Evolutionary conservation across 768 basidiomycete genomes (phyloP).

Genomic region (Amanita molliuscula): DNA sequence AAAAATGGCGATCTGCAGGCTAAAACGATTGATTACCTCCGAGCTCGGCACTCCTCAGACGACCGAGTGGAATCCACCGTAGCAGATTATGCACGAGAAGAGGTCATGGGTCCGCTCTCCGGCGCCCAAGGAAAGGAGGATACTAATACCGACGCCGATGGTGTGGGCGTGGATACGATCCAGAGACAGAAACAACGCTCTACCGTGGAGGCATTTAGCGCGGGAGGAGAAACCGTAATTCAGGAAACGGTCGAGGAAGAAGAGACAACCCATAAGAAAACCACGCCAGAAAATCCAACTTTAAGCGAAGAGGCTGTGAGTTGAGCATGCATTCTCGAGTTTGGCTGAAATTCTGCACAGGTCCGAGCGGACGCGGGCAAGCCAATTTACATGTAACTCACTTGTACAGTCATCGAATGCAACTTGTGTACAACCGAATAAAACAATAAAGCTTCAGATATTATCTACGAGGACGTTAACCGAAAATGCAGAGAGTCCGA

Average conservation of each 20-base stretch:
- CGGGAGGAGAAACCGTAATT: neutral
- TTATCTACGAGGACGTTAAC: neutral
- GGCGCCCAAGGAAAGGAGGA: constrained; percentile 21
- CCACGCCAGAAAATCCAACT: neutral
- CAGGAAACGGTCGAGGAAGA: neutral
- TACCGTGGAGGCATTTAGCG: constrained; percentile 3
- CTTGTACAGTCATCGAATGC: neutral
- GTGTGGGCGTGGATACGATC: neutral
- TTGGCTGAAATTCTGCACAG: neutral
- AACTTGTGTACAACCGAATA: constrained; percentile 1
- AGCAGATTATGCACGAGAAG: constrained; percentile 29
- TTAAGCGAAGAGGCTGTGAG: constrained; percentile 4
- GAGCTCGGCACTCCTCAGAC: constrained; percentile 25
- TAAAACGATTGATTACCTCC: constrained; percentile 32
- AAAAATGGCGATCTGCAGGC: constrained; percentile 25
- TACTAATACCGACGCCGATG: neutral
- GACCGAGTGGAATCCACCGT: constrained; percentile 20
- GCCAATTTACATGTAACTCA: neutral
- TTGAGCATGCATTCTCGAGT: neutral
- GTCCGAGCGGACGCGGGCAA: constrained; percentile 6
- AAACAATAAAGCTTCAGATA: neutral
- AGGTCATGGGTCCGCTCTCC: constrained; percentile 35
- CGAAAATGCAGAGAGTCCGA: neutral
- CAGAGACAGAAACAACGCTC: neutral
- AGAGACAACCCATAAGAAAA: neutral